Evolutionary conservation across 2,329 filamentous ascomycete species (phyloP), one percentile per base, ranked within the genome.

Genomic region (Hypoxylon sp.): DNA sequence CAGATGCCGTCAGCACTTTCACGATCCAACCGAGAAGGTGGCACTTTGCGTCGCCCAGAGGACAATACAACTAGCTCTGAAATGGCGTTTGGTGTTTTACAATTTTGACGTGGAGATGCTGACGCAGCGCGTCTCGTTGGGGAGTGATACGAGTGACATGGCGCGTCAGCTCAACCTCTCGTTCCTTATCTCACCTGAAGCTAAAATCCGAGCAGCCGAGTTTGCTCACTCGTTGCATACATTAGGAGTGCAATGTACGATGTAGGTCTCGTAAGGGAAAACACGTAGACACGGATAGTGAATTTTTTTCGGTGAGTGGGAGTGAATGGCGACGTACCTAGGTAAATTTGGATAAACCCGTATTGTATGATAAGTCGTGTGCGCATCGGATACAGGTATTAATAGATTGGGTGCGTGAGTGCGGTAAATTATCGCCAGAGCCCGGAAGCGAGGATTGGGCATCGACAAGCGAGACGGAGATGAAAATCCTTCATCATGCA

Each of bases 401-500:
- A 54, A 61, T 58, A 61, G 62, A 26, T 63, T 50, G 22, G 46
- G 50, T 42, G 51, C n/a, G n/a, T n/a, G n/a, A n/a, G n/a, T 58
- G 61, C 48, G 36, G 38, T 46, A 56, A 65, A 59, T n/a, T 61
- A 28, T 67, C 28, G 49, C 50, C 50, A 62, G 50, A 50, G 36
- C 53, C 58, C 58, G 62, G 65, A 68, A 68, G 46, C 62, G 65
- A 65, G 65, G 55, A 68, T 65, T 68, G 65, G 65, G 65, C 65
- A 65, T 54, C 62, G 58, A 68, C 58, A 60, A 65, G 49, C 61
- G 62, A 59, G 33, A 61, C 57, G 57, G 62, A 65, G 54, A 53
- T 65, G 62, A 62, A 65, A 63, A 68, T 68, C 65, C 65, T 68
- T 63, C 51, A 28, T 65, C 24, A 68, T 68, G 65, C 65, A 55